Percentiles rank a stretch among this genome's conserved stretches.
Conservation (phyloP, 495 filamentous ascomycete genomes). For the Neurospora cerealis region DNA sequence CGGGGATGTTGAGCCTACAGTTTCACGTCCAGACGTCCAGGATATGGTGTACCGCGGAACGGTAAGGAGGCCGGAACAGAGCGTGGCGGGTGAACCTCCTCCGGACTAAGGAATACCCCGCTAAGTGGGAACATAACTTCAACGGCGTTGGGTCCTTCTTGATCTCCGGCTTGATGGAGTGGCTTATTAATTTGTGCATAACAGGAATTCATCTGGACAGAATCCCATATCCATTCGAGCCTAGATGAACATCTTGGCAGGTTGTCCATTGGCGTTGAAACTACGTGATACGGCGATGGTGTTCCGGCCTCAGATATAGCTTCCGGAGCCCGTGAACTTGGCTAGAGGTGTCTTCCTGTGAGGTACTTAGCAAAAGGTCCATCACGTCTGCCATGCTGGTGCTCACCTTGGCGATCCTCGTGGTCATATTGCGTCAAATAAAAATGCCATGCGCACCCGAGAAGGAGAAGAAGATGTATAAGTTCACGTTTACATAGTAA, state of each 20-base stretch:
- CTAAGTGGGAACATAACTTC: background rate
- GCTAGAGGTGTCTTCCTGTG: background rate
- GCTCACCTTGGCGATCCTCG: background rate
- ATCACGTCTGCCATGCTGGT: background rate
- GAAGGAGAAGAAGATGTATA: background rate
- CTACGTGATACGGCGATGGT: background rate
- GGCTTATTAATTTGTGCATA: background rate
- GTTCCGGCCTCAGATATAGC: background rate
- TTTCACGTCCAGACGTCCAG: background rate
- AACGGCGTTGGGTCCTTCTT: background rate
- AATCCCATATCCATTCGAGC: background rate
- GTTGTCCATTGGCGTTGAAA: background rate
- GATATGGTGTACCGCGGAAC: background rate
- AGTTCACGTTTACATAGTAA: background rate
- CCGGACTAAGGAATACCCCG: background rate
- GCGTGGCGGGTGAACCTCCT: background rate
- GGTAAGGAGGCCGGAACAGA: background rate
- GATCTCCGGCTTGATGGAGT: background rate
- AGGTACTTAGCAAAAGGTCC: background rate
- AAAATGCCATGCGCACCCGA: background rate
- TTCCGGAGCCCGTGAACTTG: background rate
- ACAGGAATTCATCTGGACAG: background rate
- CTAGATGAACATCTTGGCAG: background rate
- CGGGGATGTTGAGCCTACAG: background rate
- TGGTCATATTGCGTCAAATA: background rate